phyloP scores from a whole-genome alignment of 352 stramenopile species.

The Pythium dissimile region DNA sequence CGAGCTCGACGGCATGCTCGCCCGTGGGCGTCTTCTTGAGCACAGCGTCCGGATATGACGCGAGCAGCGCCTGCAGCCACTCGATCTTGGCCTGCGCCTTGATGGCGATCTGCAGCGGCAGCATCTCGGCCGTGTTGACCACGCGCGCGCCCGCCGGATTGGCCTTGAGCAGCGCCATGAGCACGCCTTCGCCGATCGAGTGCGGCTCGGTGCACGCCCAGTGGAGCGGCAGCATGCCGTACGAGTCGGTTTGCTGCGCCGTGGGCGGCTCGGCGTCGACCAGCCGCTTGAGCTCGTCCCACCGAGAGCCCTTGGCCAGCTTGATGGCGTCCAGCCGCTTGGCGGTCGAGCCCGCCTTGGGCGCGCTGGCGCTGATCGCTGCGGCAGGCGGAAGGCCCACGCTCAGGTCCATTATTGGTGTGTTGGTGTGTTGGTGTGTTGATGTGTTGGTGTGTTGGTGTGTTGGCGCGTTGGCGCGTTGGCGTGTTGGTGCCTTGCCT shows the following conservation, averaged over 20 bases:
- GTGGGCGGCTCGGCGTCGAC: constrained; percentile 65
- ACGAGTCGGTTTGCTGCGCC: constrained; percentile 79
- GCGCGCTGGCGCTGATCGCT: not conserved
- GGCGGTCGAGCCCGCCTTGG: too few species aligned
- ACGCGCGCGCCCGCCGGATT: constrained; percentile 60
- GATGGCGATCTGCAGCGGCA: constrained; percentile 86
- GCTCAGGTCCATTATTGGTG: constrained; percentile 13
- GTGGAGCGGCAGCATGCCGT: constrained; percentile 86
- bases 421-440: too few species aligned
- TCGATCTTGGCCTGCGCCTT: constrained; percentile 85
- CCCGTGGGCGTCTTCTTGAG: constrained; percentile 68
- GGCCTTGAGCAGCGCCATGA: constrained; percentile 78
- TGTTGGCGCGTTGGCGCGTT: too few species aligned
- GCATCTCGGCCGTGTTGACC: constrained; percentile 79
- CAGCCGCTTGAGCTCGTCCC: constrained; percentile 71
- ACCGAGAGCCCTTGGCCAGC: constrained; percentile 76
- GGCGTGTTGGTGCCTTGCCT: too few species aligned
- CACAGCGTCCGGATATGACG: constrained; percentile 78
- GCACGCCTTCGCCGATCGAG: constrained; percentile 64
- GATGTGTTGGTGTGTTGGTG: too few species aligned
- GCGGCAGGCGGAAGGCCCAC: not conserved
- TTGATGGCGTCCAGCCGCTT: constrained; percentile 83
- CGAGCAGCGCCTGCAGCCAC: constrained; percentile 81
- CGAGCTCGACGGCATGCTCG: constrained; percentile 76
- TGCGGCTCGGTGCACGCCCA: constrained; percentile 85